Percentiles rank a stretch among this genome's conserved stretches.
Conservation (phyloP, 2,329 filamentous ascomycete genomes). For the Penicillium decumbens region DNA sequence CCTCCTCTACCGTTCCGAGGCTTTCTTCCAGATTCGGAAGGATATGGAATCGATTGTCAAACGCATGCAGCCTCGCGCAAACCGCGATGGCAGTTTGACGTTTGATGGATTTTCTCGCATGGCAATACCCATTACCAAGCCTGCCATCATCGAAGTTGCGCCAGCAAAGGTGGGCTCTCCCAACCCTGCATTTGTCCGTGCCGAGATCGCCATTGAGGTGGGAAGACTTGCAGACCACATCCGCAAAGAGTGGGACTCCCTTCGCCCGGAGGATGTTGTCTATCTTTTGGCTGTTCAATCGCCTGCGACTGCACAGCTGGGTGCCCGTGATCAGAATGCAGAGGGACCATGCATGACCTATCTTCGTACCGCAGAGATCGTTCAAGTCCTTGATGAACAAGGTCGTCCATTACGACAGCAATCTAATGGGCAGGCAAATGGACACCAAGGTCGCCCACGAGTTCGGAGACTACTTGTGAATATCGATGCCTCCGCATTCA, state of each 20-base stretch:
- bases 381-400: slow-evolving; percentile 81
- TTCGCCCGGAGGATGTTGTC: slow-evolving; percentile 81
- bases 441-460: slow-evolving; percentile 54
- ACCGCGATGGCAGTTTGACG: slow-evolving; percentile 57
- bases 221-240: slow-evolving; percentile 70
- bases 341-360: slow-evolving; percentile 64
- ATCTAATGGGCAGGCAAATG: slow-evolving; percentile 54
- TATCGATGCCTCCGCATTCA: slow-evolving; percentile 73
- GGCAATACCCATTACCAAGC: slow-evolving; percentile 81
- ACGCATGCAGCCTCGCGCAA: slow-evolving; percentile 66
- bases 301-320: slow-evolving; percentile 31
- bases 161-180: slow-evolving; percentile 78
- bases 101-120: slow-evolving; percentile 88
- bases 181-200: slow-evolving; percentile 76
- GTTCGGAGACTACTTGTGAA: slow-evolving; percentile 71
- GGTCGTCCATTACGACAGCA: slow-evolving; percentile 65
- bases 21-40: slow-evolving; percentile 89
- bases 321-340: slow-evolving; percentile 16
- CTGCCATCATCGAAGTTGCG: slow-evolving; percentile 79
- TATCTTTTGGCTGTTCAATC: slow-evolving; percentile 77
- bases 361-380: slow-evolving; percentile 77
- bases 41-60: slow-evolving; percentile 81
- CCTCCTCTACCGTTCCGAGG: slow-evolving; percentile 79
- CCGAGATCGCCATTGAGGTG: slow-evolving; percentile 80
- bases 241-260: slow-evolving; percentile 80